These are phyloP conservation scores for Lachancea meyersii DNA, from an alignment of 805 yeast genomes.

Conservation along the genomic window DNA sequence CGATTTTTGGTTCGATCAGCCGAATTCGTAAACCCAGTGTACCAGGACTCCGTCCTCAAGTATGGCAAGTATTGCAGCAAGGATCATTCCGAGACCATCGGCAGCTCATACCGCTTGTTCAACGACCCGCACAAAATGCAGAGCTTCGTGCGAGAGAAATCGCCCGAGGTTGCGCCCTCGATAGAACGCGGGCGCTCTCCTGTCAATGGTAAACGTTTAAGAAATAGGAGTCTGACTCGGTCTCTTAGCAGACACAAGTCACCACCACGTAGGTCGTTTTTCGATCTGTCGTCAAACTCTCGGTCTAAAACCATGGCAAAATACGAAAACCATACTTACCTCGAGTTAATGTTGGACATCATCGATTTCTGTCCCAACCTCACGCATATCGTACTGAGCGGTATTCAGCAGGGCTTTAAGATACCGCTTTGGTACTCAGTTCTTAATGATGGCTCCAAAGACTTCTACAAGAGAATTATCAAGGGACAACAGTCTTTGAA, in stretches of 20 bases:
- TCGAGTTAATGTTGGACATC: constrained; percentile 37
- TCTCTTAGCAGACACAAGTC: neutral
- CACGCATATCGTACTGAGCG: constrained; percentile 35
- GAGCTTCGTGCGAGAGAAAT: constrained; percentile 2
- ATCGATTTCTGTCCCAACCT: constrained; percentile 45
- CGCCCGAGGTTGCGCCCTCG: neutral
- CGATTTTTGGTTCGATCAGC: constrained; percentile 25
- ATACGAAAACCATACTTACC: constrained; percentile 30
- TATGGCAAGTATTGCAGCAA: constrained; percentile 25
- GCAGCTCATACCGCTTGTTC: constrained; percentile 22
- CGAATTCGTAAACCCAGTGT: constrained; percentile 29
- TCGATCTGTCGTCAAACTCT: constrained; percentile 2
- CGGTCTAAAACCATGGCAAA: constrained; percentile 18
- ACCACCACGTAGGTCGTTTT: constrained; percentile 1
- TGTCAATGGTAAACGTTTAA: constrained; percentile 1
- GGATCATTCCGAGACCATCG: constrained; percentile 19
- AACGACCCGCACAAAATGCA: neutral
- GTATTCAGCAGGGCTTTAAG: constrained; percentile 48
- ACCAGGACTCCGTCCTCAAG: constrained; percentile 31
- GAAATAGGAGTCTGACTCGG: neutral
- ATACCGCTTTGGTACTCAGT: constrained; percentile 41
- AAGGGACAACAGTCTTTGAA: constrained; percentile 30
- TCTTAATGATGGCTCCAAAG: constrained; percentile 30
- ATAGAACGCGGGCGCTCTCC: constrained; percentile 6
- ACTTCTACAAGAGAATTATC: constrained; percentile 30